phyloP scores from a whole-genome alignment of 2,329 filamentous ascomycete genomes.

The Aspergillus quadricinctus region DNA sequence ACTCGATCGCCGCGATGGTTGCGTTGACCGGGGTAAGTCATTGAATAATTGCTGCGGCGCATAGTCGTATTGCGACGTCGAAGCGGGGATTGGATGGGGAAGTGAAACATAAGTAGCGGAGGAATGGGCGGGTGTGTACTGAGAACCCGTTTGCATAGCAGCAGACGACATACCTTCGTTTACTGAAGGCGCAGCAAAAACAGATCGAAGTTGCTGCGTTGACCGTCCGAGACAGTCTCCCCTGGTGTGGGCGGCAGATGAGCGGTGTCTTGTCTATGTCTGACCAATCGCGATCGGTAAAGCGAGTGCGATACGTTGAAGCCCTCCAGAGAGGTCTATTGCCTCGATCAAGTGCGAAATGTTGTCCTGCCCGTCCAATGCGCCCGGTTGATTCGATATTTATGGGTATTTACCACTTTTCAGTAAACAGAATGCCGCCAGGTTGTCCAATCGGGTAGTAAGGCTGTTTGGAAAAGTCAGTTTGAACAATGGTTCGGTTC shows the following conservation, averaged over 20 bases:
- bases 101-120: slow-evolving; percentile 18
- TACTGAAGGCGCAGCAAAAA: slow-evolving; percentile 20
- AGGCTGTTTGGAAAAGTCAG: neutral
- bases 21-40: slow-evolving; percentile 43
- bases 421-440: neutral
- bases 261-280: slow-evolving; percentile 11
- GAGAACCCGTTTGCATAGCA: slow-evolving; percentile 58
- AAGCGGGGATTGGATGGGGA: slow-evolving; percentile 41
- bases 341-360: neutral
- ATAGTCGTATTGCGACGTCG: slow-evolving; percentile 51
- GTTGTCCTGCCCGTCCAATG: neutral
- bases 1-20: slow-evolving; percentile 22
- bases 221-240: slow-evolving; percentile 22
- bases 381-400: neutral
- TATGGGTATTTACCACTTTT: neutral
- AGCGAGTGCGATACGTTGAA: slow-evolving; percentile 17
- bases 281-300: slow-evolving; percentile 22
- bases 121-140: slow-evolving; percentile 49
- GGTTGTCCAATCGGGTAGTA: neutral
- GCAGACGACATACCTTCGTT: slow-evolving; percentile 58
- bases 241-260: slow-evolving; percentile 11
- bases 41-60: slow-evolving; percentile 42
- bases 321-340: slow-evolving; percentile 15
- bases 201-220: slow-evolving; percentile 18
- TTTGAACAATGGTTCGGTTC: neutral